Conservation (phyloP, 768 basidiomycete species). For the Panaeolus papilionaceus region DNA sequence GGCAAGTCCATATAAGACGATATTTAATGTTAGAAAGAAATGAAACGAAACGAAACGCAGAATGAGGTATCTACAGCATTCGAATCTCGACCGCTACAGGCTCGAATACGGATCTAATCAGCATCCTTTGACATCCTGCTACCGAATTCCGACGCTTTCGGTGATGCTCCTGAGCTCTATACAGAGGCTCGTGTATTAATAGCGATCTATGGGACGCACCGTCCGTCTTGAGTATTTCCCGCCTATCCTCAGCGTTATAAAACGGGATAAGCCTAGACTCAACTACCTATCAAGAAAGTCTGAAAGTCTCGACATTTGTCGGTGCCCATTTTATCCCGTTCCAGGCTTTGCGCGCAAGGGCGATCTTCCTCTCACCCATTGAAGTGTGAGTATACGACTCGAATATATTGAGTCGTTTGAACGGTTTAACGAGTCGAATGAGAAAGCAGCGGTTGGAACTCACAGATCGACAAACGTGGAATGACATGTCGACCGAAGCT, state of each 20-base stretch:
- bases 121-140: background rate
- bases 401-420: background rate
- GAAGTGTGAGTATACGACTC: background rate
- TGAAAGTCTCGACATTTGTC: background rate
- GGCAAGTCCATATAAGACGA: background rate
- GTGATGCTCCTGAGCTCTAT: background rate
- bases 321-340: background rate
- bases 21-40: background rate
- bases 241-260: background rate
- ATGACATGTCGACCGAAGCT: background rate
- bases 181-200: background rate
- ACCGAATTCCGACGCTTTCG: conserved; percentile 9
- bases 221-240: background rate
- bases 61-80: background rate
- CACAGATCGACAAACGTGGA: background rate
- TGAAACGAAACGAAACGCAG: background rate
- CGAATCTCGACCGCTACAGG: background rate
- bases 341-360: background rate
- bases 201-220: background rate
- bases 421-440: background rate
- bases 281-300: background rate
- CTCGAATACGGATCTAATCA: background rate
- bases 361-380: background rate
- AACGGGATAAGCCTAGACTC: background rate
- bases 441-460: background rate